Conservation (phyloP, 2,329 filamentous ascomycete species). For the Samsoniella hepiali region DNA sequence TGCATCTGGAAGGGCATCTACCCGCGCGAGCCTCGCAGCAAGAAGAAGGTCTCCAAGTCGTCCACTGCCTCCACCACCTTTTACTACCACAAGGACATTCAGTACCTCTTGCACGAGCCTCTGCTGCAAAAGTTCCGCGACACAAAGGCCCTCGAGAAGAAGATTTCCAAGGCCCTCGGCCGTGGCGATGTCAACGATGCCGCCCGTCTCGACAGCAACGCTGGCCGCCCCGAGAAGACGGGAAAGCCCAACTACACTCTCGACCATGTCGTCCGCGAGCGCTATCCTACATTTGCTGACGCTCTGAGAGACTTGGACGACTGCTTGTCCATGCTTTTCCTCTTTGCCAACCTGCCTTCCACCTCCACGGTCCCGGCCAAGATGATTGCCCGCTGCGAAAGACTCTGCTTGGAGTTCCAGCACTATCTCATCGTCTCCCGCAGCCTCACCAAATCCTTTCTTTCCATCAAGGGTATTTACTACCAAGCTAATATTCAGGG, state of each 20-base stretch:
- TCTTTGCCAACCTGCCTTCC: constrained; percentile 94
- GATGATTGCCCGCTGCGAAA: constrained; percentile 93
- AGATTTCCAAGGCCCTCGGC: constrained; percentile 89
- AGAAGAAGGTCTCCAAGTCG: constrained; percentile 93
- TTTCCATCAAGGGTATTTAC: constrained; percentile 99
- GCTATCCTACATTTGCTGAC: constrained; percentile 95
- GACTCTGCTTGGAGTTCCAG: constrained; percentile 91
- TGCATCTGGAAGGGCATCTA: constrained; percentile 99
- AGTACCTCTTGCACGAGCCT: constrained; percentile 96
- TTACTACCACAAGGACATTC: constrained; percentile 89
- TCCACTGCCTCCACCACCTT: constrained; percentile 91
- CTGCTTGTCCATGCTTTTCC: constrained; percentile 92
- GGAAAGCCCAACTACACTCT: constrained; percentile 86
- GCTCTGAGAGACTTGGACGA: constrained; percentile 93
- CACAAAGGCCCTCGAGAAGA: constrained; percentile 95
- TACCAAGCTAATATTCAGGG: constrained; percentile 97
- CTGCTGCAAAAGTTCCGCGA: constrained; percentile 93
- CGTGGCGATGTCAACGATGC: constrained; percentile 89
- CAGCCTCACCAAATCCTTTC: constrained; percentile 89
- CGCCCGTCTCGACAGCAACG: constrained; percentile 80
- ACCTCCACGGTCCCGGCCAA: constrained; percentile 87
- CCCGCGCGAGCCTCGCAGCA: constrained; percentile 91
- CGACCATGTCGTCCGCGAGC: constrained; percentile 95
- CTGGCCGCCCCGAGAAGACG: constrained; percentile 83
- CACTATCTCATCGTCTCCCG: constrained; percentile 94